These are phyloP conservation scores for Obelidium mucronatum DNA, from an alignment of 192 early-diverging fungal species.

Conservation along the genomic window DNA sequence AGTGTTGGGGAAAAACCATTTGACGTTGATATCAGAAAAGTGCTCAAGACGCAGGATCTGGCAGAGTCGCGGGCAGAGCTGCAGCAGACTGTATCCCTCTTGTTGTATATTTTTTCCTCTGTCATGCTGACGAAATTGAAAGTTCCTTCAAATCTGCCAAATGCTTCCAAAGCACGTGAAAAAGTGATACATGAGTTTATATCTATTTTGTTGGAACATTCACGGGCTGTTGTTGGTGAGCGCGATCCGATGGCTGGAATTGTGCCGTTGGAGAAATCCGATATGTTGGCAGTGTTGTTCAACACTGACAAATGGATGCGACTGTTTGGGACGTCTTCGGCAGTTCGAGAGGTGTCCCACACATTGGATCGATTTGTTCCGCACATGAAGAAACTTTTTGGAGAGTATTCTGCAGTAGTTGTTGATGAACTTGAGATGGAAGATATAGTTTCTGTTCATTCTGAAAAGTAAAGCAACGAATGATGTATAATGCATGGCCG, in stretches of 20 bases:
- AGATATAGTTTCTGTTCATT: no score
- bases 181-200: slow-evolving; percentile 23
- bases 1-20: slow-evolving; percentile 19
- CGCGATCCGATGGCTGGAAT: slow-evolving; percentile 16
- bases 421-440: no score
- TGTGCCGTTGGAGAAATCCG: background rate
- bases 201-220: background rate
- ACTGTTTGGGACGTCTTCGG: background rate
- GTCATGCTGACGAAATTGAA: slow-evolving; percentile 27
- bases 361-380: slow-evolving; percentile 11
- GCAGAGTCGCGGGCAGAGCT: slow-evolving; percentile 5
- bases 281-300: slow-evolving; percentile 12
- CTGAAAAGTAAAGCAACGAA: no score
- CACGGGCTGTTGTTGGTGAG: background rate
- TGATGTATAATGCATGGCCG: no score
- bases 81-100: slow-evolving; percentile 16
- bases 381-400: slow-evolving; percentile 27
- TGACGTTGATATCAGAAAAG: background rate
- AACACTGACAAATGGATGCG: slow-evolving; percentile 25
- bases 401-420: slow-evolving; percentile 20
- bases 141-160: slow-evolving; percentile 28
- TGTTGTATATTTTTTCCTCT: slow-evolving; percentile 26
- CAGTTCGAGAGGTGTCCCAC: slow-evolving; percentile 19
- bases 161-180: slow-evolving; percentile 6
- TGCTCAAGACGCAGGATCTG: slow-evolving; percentile 1